Base-by-base conservation (phyloP, 176 grass and related monocot genomes). In the Metroxylon sagu region DNA sequence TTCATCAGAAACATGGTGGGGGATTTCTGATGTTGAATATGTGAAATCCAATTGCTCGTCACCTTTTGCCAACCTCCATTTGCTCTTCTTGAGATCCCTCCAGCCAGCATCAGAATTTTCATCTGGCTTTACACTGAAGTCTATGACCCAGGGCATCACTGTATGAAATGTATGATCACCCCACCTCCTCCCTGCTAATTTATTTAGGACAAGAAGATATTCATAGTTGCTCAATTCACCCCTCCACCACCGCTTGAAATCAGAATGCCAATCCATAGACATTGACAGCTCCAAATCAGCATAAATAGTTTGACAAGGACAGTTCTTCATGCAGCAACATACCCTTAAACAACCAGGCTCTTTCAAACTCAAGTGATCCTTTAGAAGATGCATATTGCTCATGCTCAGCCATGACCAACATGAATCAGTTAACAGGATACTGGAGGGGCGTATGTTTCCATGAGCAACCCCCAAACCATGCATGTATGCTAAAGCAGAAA, bases 141-240 rank as follows among this genome's bases (percentile, higher is more conserved):
- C 91, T 87, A 96, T 90, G 73, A 96, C 80, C 91, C 91, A 96
- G 43, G 91, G 91, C 91, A 96, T 96, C 57, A 96, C 86, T 39
- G 76, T 89, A 61, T 96, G 86, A 74, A 96, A 96, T 64, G 80
- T 65, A 64, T 86, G 83, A 71, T 96, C 86, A 49, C 80, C 86
- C 91, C 91, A 96, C 55, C 80, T 90, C 73, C 91, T 87, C 65
- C 91, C 91, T 77, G 91, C 76, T 74, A 96, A 76, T 68, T 82
- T 90, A 60, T 96, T 96, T 77, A 96, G 77, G 53, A 96, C 29
- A 71, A 96, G 80, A 82, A 96, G 80, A 69, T 96, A 96, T 43
- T 96, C 91, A 18, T 87, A 96, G 76, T 96, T 96, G 79, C 80
- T 96, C 61, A 96, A 60, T 59, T 96, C 75, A 60, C 91, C 86